Conservation (phyloP, 176 grass and related monocot species). For the Juncus inflexus region DNA sequence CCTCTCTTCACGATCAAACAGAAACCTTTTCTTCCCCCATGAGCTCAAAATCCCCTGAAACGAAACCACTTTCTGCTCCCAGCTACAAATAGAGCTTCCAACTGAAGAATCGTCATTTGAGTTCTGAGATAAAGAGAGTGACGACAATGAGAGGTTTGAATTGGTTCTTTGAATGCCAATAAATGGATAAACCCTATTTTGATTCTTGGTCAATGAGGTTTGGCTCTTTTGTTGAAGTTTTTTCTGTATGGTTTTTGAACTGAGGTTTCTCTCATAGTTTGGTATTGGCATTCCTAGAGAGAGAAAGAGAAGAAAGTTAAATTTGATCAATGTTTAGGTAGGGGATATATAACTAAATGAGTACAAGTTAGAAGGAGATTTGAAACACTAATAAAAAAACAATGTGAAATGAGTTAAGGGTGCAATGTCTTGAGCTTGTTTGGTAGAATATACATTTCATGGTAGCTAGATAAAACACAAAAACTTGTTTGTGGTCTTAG, state of each 20-base stretch:
- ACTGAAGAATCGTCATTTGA: constrained; percentile 91
- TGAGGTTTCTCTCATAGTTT: constrained; percentile 47
- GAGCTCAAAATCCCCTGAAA: constrained; percentile 50
- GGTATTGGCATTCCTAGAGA: constrained; percentile 47
- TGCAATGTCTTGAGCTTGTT: constrained; percentile 56
- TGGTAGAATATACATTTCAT: constrained; percentile 85
- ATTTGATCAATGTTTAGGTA: constrained; percentile 32
- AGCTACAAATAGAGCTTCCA: constrained; percentile 84
- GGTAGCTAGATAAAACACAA: constrained; percentile 61
- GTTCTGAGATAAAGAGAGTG: constrained; percentile 91
- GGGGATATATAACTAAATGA: constrained; percentile 9
- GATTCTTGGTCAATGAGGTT: constrained; percentile 47
- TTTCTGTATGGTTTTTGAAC: constrained; percentile 42
- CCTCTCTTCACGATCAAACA: constrained; percentile 37
- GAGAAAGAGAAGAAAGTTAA: constrained; percentile 21
- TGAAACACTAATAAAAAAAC: constrained; percentile 52
- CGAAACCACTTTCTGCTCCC: constrained; percentile 77
- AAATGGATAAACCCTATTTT: constrained; percentile 55
- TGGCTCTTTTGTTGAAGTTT: constrained; percentile 44
- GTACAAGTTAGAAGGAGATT: background rate
- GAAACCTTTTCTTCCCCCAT: constrained; percentile 49
- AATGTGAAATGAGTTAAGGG: constrained; percentile 36
- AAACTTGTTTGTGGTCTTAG: constrained; percentile 66
- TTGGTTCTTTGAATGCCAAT: constrained; percentile 63
- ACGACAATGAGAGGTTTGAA: constrained; percentile 79